Conservation (phyloP, 192 early-diverging fungal genomes). For the Podila epigama region DNA sequence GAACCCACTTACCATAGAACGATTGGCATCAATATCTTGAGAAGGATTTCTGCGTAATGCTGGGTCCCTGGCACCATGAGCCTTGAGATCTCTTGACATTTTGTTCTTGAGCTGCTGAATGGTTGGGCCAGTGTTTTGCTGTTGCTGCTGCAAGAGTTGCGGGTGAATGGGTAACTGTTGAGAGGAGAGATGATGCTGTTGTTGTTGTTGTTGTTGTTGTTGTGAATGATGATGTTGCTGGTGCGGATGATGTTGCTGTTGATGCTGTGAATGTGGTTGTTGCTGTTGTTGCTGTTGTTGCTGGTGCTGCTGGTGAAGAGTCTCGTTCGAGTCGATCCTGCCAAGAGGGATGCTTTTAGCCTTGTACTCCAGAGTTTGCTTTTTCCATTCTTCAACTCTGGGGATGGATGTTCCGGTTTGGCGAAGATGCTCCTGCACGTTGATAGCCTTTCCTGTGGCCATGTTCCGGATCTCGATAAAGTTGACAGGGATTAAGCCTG, state of each 20-base stretch:
- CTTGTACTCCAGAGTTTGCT: conserved; percentile 66
- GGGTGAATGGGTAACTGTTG: conserved; percentile 17
- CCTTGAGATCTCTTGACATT: conserved; percentile 40
- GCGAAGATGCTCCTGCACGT: conserved; percentile 70
- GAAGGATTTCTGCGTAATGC: conserved; percentile 26
- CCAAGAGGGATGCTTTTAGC: conserved; percentile 55
- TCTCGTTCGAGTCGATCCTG: conserved; percentile 53
- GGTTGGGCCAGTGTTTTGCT: conserved; percentile 27
- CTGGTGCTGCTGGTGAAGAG: conserved; percentile 49
- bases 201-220: conserved; percentile 32
- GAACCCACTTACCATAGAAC: conserved; percentile 36
- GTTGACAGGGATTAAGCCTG: conserved; percentile 78
- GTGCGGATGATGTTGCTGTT: conserved; percentile 19
- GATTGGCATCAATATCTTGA: conserved; percentile 26
- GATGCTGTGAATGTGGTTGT: conserved; percentile 26
- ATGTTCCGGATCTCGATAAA: conserved; percentile 80
- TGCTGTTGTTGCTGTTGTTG: conserved; percentile 25
- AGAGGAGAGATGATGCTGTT: conserved; percentile 2
- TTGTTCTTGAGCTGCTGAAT: conserved; percentile 49
- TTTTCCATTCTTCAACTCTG: conserved; percentile 71
- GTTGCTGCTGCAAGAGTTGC: conserved; percentile 36
- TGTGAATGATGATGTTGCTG: conserved; percentile 22
- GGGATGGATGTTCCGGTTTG: conserved; percentile 68
- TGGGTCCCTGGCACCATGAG: conserved; percentile 15
- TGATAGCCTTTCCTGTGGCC: conserved; percentile 68